Conservation (phyloP, 1,284 basidiomycete species). For the Macrocystidia cucumis region DNA sequence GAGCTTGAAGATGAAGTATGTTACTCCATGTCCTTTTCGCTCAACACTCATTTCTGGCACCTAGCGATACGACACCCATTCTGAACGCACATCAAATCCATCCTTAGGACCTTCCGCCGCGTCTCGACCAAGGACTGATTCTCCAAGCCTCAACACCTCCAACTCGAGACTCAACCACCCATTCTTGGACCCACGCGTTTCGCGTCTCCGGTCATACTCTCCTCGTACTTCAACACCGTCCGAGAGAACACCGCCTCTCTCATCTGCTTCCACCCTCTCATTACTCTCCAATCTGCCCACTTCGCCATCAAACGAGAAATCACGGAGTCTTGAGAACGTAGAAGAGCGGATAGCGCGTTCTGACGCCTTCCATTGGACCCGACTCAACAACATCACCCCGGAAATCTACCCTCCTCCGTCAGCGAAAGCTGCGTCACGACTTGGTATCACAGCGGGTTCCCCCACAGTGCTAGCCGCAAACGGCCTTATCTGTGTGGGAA, state of each 20-base stretch:
- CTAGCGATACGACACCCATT: no score
- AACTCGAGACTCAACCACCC: no score
- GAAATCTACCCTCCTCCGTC: constrained; percentile 46
- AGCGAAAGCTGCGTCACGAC: constrained; percentile 53
- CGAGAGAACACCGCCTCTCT: constrained; percentile 44
- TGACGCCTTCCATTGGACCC: constrained; percentile 77
- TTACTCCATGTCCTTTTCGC: no score
- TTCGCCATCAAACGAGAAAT: constrained; percentile 14
- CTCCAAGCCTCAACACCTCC: no score
- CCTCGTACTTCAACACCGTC: constrained; percentile 38
- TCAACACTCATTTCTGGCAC: no score
- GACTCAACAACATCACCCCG: constrained; percentile 53
- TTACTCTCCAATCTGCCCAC: constrained; percentile 51
- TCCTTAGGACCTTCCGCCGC: no score
- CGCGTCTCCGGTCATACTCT: constrained; percentile 69
- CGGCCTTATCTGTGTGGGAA: constrained; percentile 89
- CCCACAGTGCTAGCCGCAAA: constrained; percentile 84
- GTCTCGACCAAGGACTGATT: no score
- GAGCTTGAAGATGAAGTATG: no score
- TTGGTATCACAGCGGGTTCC: constrained; percentile 50
- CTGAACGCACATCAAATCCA: no score
- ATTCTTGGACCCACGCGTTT: constrained; percentile 73
- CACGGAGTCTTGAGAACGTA: no score
- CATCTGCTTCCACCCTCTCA: constrained; percentile 64
- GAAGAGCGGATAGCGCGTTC: no score